These are phyloP conservation scores for Achlya hypogyna DNA, from an alignment of 352 stramenopile species.

Conservation along the genomic window DNA sequence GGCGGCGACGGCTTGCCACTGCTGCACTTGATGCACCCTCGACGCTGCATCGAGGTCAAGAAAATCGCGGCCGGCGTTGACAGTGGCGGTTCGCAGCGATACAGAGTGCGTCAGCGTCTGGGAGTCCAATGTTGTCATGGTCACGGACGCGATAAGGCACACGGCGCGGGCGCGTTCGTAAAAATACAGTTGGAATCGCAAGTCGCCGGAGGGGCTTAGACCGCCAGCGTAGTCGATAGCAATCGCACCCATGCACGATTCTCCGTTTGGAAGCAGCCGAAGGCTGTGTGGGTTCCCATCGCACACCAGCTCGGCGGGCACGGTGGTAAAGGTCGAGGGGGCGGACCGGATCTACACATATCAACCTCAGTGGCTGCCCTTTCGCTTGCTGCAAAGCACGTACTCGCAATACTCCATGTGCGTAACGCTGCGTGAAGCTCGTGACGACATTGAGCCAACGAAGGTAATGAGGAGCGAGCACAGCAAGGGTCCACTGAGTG, in stretches of 20 bases:
- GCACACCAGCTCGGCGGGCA: not conserved
- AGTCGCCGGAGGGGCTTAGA: not conserved
- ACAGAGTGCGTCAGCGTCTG: too few species aligned
- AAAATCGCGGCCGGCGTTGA: too few species aligned
- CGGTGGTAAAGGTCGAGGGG: not conserved
- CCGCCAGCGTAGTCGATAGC: slow-evolving; percentile 14
- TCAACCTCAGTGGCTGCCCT: too few species aligned
- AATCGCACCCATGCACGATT: slow-evolving; percentile 11
- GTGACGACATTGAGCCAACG: not conserved
- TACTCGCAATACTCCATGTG: slow-evolving; percentile 8
- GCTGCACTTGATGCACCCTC: too few species aligned
- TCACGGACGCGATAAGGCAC: not conserved
- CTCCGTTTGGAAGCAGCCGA: not conserved
- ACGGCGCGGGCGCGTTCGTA: not conserved
- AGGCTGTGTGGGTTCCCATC: not conserved
- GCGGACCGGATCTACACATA: slow-evolving; percentile 8
- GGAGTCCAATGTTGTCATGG: too few species aligned
- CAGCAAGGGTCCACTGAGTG: slow-evolving; percentile 7
- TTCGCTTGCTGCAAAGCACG: too few species aligned
- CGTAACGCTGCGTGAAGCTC: not conserved
- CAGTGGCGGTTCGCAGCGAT: too few species aligned
- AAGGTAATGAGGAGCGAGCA: not conserved
- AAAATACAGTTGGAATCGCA: not conserved
- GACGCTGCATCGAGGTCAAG: too few species aligned
- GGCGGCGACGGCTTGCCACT: too few species aligned